Conservation (phyloP, 2,329 filamentous ascomycete genomes). For the Nectriaceae sp. region DNA sequence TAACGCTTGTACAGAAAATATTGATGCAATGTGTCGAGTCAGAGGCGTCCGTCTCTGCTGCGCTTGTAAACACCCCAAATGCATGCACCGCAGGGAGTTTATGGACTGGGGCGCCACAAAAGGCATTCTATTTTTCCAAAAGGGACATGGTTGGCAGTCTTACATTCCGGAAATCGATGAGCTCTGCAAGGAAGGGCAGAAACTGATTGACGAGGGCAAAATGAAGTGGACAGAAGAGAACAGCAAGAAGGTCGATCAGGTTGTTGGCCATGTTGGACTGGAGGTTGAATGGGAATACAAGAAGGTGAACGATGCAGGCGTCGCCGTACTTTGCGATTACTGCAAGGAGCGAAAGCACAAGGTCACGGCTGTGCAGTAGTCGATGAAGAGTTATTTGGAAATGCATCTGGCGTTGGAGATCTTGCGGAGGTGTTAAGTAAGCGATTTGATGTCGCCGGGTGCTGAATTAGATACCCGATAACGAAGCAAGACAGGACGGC, state of each 20-base stretch:
- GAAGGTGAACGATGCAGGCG: slow-evolving; percentile 2
- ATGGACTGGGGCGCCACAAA: slow-evolving; percentile 1
- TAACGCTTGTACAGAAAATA: neutral
- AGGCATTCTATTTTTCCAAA: neutral
- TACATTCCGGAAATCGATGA: slow-evolving; percentile 7
- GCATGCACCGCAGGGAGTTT: slow-evolving; percentile 6
- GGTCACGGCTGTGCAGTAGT: too few species aligned
- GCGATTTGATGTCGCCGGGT: too few species aligned
- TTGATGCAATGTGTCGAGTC: slow-evolving; percentile 10
- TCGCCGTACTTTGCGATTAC: slow-evolving; percentile 11
- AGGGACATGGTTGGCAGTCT: slow-evolving; percentile 12
- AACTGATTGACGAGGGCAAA: slow-evolving; percentile 2
- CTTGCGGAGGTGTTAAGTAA: too few species aligned
- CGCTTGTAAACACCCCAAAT: slow-evolving; percentile 10
- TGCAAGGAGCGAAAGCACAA: slow-evolving; percentile 1
- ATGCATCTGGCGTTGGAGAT: too few species aligned
- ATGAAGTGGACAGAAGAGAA: slow-evolving; percentile 9
- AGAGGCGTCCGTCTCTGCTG: slow-evolving; percentile 7
- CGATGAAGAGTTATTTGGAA: too few species aligned
- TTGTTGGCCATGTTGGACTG: slow-evolving; percentile 7
- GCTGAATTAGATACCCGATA: too few species aligned
- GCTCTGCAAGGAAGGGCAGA: slow-evolving; percentile 4
- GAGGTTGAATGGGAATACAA: slow-evolving; percentile 10
- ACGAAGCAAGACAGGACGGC: too few species aligned
- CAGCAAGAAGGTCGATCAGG: neutral